phyloP scores from a whole-genome alignment of 73 alveolate species.

The Symbiodinium pilosum region DNA sequence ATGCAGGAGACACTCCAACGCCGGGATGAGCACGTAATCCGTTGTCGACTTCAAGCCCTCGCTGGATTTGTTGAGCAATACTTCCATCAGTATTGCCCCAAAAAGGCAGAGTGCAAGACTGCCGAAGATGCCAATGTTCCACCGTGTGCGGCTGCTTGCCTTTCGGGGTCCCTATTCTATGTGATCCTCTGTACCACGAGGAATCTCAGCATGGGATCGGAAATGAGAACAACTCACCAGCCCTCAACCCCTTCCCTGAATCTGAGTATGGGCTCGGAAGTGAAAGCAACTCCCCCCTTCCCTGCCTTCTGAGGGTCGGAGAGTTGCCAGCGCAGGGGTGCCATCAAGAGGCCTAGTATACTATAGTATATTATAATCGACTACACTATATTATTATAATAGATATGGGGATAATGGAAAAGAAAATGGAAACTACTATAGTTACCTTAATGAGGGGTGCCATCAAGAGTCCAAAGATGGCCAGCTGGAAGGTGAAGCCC shows the following conservation, averaged over 20 bases:
- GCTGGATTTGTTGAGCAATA: background rate
- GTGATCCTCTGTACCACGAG: background rate
- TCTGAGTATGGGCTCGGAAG: too few relatives aligned
- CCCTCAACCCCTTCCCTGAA: background rate
- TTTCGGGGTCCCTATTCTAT: background rate
- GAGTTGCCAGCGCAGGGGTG: slow-evolving; percentile 4
- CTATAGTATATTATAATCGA: too few relatives aligned
- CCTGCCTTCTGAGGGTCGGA: background rate
- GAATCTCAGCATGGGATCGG: too few relatives aligned
- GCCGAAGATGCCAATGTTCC: background rate
- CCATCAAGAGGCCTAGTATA: too few relatives aligned
- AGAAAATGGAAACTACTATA: too few relatives aligned
- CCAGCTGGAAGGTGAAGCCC: slow-evolving; percentile 6
- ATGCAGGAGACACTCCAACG: background rate
- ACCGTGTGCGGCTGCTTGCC: background rate
- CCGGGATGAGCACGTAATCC: background rate
- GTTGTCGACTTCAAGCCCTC: background rate
- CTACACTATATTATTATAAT: too few relatives aligned
- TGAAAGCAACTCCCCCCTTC: too few relatives aligned
- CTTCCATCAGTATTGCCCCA: background rate
- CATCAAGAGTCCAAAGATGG: background rate
- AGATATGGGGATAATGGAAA: too few relatives aligned
- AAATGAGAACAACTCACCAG: background rate
- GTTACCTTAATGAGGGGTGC: too few relatives aligned
- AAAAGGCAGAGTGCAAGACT: background rate